A percentile compares a stretch with the other conserved stretches of the same genome.
phyloP scores from a whole-genome alignment of 2,329 filamentous ascomycete genomes.

The Raffaelea albimanens region DNA sequence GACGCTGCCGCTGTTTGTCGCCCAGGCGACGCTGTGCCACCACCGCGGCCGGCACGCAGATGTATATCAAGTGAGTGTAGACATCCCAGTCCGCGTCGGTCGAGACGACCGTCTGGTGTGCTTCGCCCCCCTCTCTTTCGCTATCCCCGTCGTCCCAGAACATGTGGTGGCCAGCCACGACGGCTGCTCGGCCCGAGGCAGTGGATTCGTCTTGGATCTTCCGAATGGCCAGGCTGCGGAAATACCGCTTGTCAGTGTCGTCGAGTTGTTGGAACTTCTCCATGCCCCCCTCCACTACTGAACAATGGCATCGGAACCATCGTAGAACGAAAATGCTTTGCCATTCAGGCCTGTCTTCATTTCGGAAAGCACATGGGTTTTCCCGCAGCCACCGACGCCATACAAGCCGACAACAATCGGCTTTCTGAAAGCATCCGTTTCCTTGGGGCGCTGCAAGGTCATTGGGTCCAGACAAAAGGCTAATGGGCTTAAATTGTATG shows the following conservation, averaged over 20 bases:
- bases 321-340: constrained; percentile 34
- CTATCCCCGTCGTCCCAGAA: constrained; percentile 35
- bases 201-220: constrained; percentile 28
- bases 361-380: constrained; percentile 36
- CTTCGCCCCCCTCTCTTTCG: neutral
- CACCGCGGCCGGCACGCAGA: constrained; percentile 28
- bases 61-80: constrained; percentile 51
- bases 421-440: no score
- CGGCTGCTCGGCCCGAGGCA: constrained; percentile 22
- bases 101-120: constrained; percentile 21
- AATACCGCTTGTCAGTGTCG: constrained; percentile 24
- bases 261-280: constrained; percentile 31
- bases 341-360: constrained; percentile 25
- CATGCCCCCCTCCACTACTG: constrained; percentile 35
- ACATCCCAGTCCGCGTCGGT: constrained; percentile 34
- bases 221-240: constrained; percentile 35
- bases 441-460: no score
- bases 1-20: constrained; percentile 28
- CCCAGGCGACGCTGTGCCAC: constrained; percentile 26
- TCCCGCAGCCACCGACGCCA: constrained; percentile 2
- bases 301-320: constrained; percentile 41
- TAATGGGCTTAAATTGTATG: no score
- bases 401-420: constrained; percentile 1
- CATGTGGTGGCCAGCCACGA: constrained; percentile 48
- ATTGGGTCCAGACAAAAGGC: no score